phyloP scores from a whole-genome alignment of 1,139 yeast genomes.

The Nadsonia commutata region DNA sequence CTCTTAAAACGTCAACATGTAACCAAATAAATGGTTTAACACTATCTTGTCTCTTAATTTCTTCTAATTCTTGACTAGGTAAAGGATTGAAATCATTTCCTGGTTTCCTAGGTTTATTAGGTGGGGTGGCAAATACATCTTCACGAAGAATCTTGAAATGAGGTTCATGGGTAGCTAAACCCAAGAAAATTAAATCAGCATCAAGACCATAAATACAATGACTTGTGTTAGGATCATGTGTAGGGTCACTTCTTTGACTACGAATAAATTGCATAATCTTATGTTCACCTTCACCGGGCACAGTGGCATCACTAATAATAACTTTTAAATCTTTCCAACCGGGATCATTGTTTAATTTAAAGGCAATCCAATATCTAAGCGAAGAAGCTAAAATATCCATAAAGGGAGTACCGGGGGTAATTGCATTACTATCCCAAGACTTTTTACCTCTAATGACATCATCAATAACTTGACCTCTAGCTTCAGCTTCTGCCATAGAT shows the following conservation, averaged over 20 bases:
- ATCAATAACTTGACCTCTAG: slow-evolving; percentile 28
- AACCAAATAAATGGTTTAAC: slow-evolving; percentile 90
- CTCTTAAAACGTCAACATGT: slow-evolving; percentile 75
- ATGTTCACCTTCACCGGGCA: slow-evolving; percentile 99
- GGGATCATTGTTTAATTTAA: slow-evolving; percentile 77
- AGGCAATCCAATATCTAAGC: slow-evolving; percentile 79
- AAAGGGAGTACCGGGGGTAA: slow-evolving; percentile 97
- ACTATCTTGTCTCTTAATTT: slow-evolving; percentile 40
- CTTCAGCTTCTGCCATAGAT: slow-evolving; percentile 34
- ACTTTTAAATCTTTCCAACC: slow-evolving; percentile 82
- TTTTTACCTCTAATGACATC: slow-evolving; percentile 27
- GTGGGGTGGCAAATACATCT: slow-evolving; percentile 50
- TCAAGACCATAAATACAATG: slow-evolving; percentile 97
- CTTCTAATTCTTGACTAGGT: slow-evolving; percentile 22
- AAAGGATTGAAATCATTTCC: neutral
- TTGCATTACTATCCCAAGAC: slow-evolving; percentile 82
- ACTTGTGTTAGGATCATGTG: slow-evolving; percentile 70
- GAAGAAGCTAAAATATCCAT: slow-evolving; percentile 83
- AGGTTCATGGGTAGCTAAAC: slow-evolving; percentile 95
- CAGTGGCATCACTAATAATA: slow-evolving; percentile 86
- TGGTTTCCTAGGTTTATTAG: slow-evolving; percentile 7
- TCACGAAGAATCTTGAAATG: slow-evolving; percentile 89
- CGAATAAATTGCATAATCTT: slow-evolving; percentile 93
- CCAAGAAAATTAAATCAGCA: slow-evolving; percentile 93
- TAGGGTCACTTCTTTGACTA: slow-evolving; percentile 57